Evolutionary conservation across 495 filamentous ascomycete species (phyloP), one percentile per base, ranked within the genome.

Genomic region (Talaromyces liani): DNA sequence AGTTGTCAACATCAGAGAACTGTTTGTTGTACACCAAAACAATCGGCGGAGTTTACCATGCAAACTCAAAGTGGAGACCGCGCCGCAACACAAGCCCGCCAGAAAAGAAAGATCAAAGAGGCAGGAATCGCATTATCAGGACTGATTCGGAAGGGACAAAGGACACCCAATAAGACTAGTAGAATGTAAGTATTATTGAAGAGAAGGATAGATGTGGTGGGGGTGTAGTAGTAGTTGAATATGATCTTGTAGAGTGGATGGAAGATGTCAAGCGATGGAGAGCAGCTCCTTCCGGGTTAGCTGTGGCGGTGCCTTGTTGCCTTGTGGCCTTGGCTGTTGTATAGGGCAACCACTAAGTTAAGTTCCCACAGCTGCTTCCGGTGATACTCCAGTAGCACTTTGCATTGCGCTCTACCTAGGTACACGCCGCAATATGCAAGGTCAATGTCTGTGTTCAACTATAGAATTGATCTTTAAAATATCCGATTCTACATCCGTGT

Each of bases 61-160:
- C 56, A 58, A 58, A 36, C 56, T 25, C 29, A 58, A 34, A 58
- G 56, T 58, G 56, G 56, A 58, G 56, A 58, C 29, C 51, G 51
- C 51, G 51, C 51, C 51, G 45, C 45, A 49, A 49, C 45, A 49
- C 45, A 49, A 49, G 18, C 45, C 45, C 45, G 45, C 45, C 45
- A 49, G 45, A 49, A 24, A 25, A 14, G 51, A 55, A 27, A 55
- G 51, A 24, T 55, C 25, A 24, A 55, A 24, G 18, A 8, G 34
- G 58, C 39, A 60, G 29, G 22, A 60, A 45, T 60, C 58, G 58
- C 58, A 45, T 60, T 31, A 31, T 60, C 0, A 49, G 18, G 8
- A n/a, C 6, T 18, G 20, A 1, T 49, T 49, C 36, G 18, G 45
- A 39, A 16, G 7, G 29, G 10, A 29, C 22, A 60, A 36, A 60